Conservation (phyloP, 2,329 filamentous ascomycete genomes). For the Zymoseptoria pseudotritici region DNA sequence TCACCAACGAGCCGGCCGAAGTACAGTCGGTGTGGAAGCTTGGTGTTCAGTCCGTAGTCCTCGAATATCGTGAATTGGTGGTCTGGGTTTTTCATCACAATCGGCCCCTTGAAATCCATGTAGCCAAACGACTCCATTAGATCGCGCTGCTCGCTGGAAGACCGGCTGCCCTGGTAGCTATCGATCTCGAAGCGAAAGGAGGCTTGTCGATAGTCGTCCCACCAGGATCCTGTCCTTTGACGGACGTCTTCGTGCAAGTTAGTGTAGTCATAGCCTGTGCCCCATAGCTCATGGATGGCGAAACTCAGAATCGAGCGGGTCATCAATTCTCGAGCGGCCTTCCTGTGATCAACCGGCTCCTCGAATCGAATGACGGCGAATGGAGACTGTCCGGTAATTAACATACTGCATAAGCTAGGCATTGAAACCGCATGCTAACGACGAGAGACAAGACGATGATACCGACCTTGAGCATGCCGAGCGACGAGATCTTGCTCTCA, state of each 20-base stretch:
- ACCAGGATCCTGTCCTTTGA: constrained; percentile 52
- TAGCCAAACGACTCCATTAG: constrained; percentile 80
- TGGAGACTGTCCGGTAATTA: constrained; percentile 56
- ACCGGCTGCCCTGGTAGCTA: constrained; percentile 68
- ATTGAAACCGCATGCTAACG: constrained; percentile 2
- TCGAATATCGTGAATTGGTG: constrained; percentile 76
- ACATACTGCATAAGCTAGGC: not conserved
- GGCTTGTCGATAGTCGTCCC: constrained; percentile 55
- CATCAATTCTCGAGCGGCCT: constrained; percentile 59
- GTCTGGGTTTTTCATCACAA: constrained; percentile 66
- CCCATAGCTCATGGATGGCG: constrained; percentile 87
- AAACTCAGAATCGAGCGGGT: constrained; percentile 73
- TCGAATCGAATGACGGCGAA: constrained; percentile 68
- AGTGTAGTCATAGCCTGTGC: constrained; percentile 57
- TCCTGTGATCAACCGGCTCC: constrained; percentile 7
- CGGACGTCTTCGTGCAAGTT: constrained; percentile 61
- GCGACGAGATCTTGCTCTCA: not conserved
- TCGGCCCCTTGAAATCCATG: constrained; percentile 68
- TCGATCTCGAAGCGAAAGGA: constrained; percentile 84
- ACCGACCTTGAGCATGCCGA: not conserved
- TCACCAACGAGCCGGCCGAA: constrained; percentile 65
- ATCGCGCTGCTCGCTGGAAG: constrained; percentile 53
- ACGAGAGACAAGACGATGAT: constrained; percentile 3
- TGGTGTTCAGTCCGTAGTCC: constrained; percentile 56
- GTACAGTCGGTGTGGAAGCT: constrained; percentile 55